phyloP scores from a whole-genome alignment of 768 basidiomycete genomes.

The Lactarius trivialis region DNA sequence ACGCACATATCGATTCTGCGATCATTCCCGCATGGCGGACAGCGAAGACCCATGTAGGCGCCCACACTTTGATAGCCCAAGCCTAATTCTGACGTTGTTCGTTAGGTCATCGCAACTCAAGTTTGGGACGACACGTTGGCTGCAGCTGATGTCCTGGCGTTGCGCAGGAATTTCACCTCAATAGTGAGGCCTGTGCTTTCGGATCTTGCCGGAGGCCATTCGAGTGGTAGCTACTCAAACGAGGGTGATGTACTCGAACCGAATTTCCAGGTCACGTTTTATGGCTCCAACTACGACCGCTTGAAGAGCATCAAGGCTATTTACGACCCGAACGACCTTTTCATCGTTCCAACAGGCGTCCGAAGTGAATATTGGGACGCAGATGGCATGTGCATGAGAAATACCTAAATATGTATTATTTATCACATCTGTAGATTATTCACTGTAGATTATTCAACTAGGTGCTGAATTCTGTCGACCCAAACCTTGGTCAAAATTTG shows the following conservation, averaged over 20 bases:
- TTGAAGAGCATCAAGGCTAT: conserved; percentile 29
- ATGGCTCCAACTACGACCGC: conserved; percentile 31
- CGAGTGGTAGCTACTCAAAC: conserved; percentile 32
- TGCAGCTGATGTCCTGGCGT: conserved; percentile 18
- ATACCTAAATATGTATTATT: background rate
- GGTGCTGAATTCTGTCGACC: too few relatives aligned
- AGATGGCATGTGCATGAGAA: conserved; percentile 25
- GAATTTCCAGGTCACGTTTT: conserved; percentile 32
- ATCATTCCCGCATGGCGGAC: conserved; percentile 34
- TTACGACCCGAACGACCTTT: conserved; percentile 33
- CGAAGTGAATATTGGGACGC: conserved; percentile 32
- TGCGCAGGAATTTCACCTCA: conserved; percentile 25
- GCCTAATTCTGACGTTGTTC: background rate
- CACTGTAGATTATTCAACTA: too few relatives aligned
- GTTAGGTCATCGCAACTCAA: conserved; percentile 1
- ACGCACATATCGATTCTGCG: conserved; percentile 31
- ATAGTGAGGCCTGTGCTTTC: conserved; percentile 28
- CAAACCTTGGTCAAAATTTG: too few relatives aligned
- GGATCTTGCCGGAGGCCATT: conserved; percentile 26
- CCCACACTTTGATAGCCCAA: background rate
- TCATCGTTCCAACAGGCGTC: conserved; percentile 31
- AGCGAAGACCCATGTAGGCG: conserved; percentile 34
- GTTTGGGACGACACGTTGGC: conserved; percentile 1
- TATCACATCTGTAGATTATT: too few relatives aligned
- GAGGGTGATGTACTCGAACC: conserved; percentile 32